Percentiles rank a stretch among this genome's conserved stretches.
Evolutionary conservation across 2,329 filamentous ascomycete species (phyloP).

Genomic region (Aspergillus phoenicis): DNA sequence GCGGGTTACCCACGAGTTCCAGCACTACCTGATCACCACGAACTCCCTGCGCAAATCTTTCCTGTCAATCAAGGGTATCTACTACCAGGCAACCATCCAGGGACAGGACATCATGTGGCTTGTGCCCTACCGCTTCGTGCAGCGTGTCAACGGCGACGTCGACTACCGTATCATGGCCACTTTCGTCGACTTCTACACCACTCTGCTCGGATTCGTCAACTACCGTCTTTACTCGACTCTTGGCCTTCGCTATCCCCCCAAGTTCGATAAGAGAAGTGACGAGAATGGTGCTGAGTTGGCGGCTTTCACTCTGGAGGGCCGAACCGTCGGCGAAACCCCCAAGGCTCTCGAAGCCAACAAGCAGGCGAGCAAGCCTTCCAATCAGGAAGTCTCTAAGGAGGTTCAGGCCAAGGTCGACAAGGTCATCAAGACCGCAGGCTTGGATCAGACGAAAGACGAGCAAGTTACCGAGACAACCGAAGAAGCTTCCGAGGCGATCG

Average conservation of each 20-base stretch:
- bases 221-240: conserved; percentile 90
- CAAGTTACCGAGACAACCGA: conserved; percentile 51
- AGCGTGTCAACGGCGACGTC: conserved; percentile 87
- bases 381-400: conserved; percentile 67
- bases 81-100: conserved; percentile 97
- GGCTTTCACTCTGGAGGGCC: conserved; percentile 87
- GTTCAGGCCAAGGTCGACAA: conserved; percentile 68
- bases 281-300: conserved; percentile 86
- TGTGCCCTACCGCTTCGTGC: conserved; percentile 97
- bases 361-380: conserved; percentile 53
- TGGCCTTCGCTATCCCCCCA: conserved; percentile 92
- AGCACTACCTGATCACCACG: conserved; percentile 94
- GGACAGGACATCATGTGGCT: conserved; percentile 97
- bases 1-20: conserved; percentile 89
- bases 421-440: conserved; percentile 45
- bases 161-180: conserved; percentile 99
- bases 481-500: conserved; percentile 66
- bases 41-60: conserved; percentile 94
- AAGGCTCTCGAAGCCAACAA: conserved; percentile 58
- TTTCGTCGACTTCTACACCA: conserved; percentile 98
- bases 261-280: conserved; percentile 84
- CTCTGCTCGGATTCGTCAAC: conserved; percentile 92
- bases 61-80: conserved; percentile 97
- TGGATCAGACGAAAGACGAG: conserved; percentile 47
- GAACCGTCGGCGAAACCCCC: conserved; percentile 54